Conservation (phyloP, 441 rosid species). For the Pelargonium myrrhifolium region DNA sequence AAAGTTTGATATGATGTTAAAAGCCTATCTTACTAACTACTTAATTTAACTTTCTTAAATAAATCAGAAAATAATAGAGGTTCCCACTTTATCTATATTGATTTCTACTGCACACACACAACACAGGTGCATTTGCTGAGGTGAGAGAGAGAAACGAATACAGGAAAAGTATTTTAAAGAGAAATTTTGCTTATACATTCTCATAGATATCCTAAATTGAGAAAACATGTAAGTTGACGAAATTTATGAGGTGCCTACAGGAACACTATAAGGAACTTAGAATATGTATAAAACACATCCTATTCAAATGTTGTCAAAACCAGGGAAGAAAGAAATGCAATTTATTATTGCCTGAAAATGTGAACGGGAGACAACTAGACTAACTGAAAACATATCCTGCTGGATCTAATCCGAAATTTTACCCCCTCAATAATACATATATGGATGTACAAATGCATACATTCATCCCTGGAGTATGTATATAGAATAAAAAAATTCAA, state of each 20-base stretch:
- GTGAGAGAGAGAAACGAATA: not conserved
- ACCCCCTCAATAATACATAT: not conserved
- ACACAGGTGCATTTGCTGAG: not conserved
- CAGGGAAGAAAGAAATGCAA: not conserved
- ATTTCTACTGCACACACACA: too few relatives aligned
- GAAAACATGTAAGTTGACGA: not conserved
- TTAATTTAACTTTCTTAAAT: too few relatives aligned
- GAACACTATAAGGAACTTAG: conserved; percentile 1
- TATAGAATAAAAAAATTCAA: not conserved
- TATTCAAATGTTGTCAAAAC: not conserved
- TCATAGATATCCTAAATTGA: not conserved
- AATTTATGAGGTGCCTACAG: not conserved
- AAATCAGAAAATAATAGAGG: too few relatives aligned
- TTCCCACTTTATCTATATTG: too few relatives aligned
- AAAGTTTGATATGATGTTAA: not conserved
- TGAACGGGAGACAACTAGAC: not conserved
- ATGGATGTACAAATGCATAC: not conserved
- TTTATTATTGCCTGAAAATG: not conserved
- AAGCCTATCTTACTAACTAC: not conserved
- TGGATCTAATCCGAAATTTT: not conserved
- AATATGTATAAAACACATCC: not conserved
- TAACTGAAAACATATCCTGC: conserved; percentile 1
- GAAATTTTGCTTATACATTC: not conserved
- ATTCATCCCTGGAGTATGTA: not conserved
- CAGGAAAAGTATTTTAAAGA: too few relatives aligned